Conservation (phyloP, 2,329 filamentous ascomycete genomes). For the Penicillium decumbens region DNA sequence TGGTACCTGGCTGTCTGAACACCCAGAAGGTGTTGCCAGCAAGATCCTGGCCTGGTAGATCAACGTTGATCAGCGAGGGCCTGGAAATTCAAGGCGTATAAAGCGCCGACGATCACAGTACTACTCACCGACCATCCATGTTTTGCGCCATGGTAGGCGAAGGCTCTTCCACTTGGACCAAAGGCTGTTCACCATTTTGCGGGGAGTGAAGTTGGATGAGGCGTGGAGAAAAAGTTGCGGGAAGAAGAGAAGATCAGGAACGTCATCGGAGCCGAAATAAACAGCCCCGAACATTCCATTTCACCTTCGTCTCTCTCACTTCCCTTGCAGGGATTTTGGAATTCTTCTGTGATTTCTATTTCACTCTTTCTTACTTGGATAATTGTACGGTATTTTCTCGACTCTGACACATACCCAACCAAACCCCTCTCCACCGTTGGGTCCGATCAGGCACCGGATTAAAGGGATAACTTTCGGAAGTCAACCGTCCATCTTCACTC, state of each 20-base stretch:
- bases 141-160: constrained; percentile 58
- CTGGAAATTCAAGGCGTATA: background rate
- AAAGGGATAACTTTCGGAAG: constrained; percentile 17
- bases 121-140: constrained; percentile 53
- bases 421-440: constrained; percentile 12
- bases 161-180: constrained; percentile 63
- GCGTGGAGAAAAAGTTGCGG: constrained; percentile 11
- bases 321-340: background rate
- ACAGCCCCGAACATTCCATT: constrained; percentile 17
- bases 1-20: constrained; percentile 55
- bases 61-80: constrained; percentile 13
- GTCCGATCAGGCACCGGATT: constrained; percentile 20
- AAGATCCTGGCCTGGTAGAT: constrained; percentile 56
- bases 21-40: constrained; percentile 64
- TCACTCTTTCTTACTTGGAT: background rate
- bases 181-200: constrained; percentile 44
- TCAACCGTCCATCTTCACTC: background rate
- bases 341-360: background rate
- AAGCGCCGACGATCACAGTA: background rate
- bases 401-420: constrained; percentile 19
- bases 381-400: background rate
- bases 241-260: constrained; percentile 15
- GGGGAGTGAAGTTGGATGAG: constrained; percentile 8
- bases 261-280: constrained; percentile 26
- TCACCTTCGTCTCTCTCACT: constrained; percentile 3